Evolutionary conservation across 257 asterid genomes (phyloP), one percentile per base, ranked within the genome.

Genomic region (Lycium ferocissimum): DNA sequence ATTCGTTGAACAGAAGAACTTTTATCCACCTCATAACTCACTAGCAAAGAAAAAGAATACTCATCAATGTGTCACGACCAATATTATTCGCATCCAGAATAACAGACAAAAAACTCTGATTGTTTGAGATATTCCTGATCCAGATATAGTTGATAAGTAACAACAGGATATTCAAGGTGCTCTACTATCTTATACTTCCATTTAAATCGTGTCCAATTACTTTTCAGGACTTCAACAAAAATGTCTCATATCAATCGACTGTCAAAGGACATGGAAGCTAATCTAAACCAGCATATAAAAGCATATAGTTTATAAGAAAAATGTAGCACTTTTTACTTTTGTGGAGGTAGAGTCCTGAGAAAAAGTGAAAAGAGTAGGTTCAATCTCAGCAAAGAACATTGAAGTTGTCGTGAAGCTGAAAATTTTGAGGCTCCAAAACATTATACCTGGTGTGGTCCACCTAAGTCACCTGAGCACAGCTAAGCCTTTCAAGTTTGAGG

Each of bases 111-210:
- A 49, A 37, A 20, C 57, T 58, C 58, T 61, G 59, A 45, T 45
- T 81, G 43, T 63, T 81, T 81, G 61, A 62, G 76, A 43, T 81
- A 81, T 45, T 81, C 59, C 84, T 62, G 58, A 62, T 61, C 84
- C 72, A 80, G 38, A 59, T 45, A 43, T 40, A 40, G 45, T 40
- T 40, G 45, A 40, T 40, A 40, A 3, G 0, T 40, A 40, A 40
- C 45, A 40, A 43, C 20, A 62, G 84, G 5, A 81, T 81, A 81
- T 81, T 81, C 72, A 49, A 81, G 84, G 35, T 40, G 49, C 59
- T 62, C 45, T 81, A 43, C 84, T 20, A 81, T 47, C 62, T 62
- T 81, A 40, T 43, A 63, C 51, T 45, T 63, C 22, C 75, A 20
- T 65, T 22, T 62, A 81, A 81, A 45, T 47, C 75, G 0, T 63